A percentile compares a stretch with the other conserved stretches of the same genome.
Evolutionary conservation across 169 alveolate species (phyloP).

Genomic region (Toxoplasma gondii): DNA sequence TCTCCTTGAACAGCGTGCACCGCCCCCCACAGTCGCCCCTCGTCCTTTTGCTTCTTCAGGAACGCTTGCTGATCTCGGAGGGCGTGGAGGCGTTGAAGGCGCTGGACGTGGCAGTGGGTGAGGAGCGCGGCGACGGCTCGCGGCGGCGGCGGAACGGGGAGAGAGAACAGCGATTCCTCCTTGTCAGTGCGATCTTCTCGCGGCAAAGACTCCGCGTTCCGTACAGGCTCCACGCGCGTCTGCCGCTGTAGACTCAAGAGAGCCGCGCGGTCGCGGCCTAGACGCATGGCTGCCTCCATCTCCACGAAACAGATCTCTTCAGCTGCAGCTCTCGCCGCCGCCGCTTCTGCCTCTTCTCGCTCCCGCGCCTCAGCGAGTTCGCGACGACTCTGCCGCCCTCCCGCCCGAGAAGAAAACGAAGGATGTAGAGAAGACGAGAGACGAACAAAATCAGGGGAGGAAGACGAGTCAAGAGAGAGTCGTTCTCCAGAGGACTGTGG

Average conservation of each 20-base stretch:
- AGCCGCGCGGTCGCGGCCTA: conserved; percentile 4
- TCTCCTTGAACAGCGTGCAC: too few species aligned
- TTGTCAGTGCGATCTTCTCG: background rate
- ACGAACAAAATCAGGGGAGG: too few species aligned
- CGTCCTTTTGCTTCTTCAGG: background rate
- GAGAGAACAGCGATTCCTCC: background rate
- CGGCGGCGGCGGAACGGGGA: conserved; percentile 1
- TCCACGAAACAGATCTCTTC: conserved; percentile 39
- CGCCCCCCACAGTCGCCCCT: background rate
- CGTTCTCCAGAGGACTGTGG: too few species aligned
- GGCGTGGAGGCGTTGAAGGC: conserved; percentile 29
- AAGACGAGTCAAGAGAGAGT: too few species aligned
- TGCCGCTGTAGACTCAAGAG: conserved; percentile 1
- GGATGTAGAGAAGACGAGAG: too few species aligned
- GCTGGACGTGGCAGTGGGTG: conserved; percentile 31
- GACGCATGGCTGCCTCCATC: conserved; percentile 37
- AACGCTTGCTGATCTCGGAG: background rate
- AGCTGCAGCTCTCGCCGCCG: conserved; percentile 7
- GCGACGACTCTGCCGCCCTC: background rate
- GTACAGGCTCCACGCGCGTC: background rate
- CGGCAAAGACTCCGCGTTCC: background rate
- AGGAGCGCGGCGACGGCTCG: conserved; percentile 27
- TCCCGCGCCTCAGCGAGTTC: background rate
- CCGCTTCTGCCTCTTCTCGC: background rate
- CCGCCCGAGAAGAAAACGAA: too few species aligned